Percentiles rank a stretch among this genome's conserved stretches.
These are phyloP conservation scores for Lojkania enalia DNA, from an alignment of 2,329 filamentous ascomycete species.

Conservation along the genomic window DNA sequence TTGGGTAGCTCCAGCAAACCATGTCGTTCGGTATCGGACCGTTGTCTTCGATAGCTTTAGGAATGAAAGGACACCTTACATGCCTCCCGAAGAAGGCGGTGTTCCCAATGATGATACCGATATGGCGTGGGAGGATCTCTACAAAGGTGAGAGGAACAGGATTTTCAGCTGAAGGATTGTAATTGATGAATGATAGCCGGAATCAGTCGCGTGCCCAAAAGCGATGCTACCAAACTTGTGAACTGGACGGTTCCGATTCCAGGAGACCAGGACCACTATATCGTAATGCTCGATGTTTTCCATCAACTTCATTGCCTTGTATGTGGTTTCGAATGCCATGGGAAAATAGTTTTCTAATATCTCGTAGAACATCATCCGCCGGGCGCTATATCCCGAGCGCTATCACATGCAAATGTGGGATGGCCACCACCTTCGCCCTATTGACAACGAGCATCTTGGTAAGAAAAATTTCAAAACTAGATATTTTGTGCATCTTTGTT, in stretches of 20 bases:
- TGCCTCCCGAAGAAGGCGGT: neutral
- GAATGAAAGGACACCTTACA: neutral
- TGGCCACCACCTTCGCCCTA: neutral
- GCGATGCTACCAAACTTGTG: neutral
- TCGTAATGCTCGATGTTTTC: conserved; percentile 1
- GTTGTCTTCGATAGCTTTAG: conserved; percentile 1
- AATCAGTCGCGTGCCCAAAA: neutral
- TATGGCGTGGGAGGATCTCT: conserved; percentile 2
- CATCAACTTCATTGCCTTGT: neutral
- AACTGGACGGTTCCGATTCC: conserved; percentile 2
- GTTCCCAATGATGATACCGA: neutral
- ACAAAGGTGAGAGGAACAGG: conserved; percentile 1
- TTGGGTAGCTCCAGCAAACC: conserved; percentile 1
- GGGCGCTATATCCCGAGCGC: neutral
- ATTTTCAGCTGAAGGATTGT: no score
- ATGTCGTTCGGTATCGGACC: neutral
- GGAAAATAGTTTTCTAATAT: neutral
- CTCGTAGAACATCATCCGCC: neutral
- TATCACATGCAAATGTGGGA: neutral
- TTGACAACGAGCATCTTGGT: neutral
- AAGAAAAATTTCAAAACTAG: no score
- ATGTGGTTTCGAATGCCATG: no score
- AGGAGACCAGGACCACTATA: neutral
- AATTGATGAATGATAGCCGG: no score
- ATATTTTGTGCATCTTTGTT: no score